These are phyloP conservation scores for Coniella vitis DNA, from an alignment of 2,329 filamentous ascomycete genomes.

Conservation along the genomic window DNA sequence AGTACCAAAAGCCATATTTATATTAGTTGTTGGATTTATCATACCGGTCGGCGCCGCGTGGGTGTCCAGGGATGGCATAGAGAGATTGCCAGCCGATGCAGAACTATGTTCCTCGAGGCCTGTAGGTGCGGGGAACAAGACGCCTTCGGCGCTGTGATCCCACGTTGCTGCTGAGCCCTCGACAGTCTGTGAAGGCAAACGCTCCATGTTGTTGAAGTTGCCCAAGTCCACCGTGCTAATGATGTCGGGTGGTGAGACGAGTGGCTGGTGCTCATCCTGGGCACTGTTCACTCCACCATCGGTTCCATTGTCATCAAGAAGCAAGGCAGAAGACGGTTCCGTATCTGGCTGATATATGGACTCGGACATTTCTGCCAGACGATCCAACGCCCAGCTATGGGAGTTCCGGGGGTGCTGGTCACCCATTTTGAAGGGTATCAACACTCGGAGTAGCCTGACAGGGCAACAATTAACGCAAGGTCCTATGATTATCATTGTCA, in stretches of 20 bases:
- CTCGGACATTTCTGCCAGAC: too few species aligned
- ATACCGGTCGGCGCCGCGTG: conserved; percentile 3
- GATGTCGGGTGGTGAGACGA: conserved; percentile 13
- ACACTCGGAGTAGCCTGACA: too few species aligned
- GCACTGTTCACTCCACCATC: neutral
- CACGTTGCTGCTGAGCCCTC: conserved; percentile 1
- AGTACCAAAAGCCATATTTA: conserved; percentile 3
- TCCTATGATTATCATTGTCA: neutral
- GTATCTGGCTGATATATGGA: neutral
- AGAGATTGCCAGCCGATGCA: conserved; percentile 2
- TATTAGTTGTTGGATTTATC: neutral
- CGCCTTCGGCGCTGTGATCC: conserved; percentile 3
- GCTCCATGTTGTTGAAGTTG: conserved; percentile 1
- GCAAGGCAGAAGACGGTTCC: neutral
- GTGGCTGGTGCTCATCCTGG: conserved; percentile 6
- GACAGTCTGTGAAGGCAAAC: neutral
- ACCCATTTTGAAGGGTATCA: too few species aligned
- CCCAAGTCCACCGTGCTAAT: conserved; percentile 15
- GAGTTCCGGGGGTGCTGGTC: too few species aligned
- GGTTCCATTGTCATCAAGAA: neutral
- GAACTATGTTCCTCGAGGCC: conserved; percentile 4
- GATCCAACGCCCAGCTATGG: too few species aligned
- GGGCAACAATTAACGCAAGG: too few species aligned
- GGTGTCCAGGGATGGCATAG: conserved; percentile 4
- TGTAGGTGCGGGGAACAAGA: neutral